These are phyloP conservation scores for Geranium brycei DNA, from an alignment of 345 rosid genomes.

Conservation along the genomic window DNA sequence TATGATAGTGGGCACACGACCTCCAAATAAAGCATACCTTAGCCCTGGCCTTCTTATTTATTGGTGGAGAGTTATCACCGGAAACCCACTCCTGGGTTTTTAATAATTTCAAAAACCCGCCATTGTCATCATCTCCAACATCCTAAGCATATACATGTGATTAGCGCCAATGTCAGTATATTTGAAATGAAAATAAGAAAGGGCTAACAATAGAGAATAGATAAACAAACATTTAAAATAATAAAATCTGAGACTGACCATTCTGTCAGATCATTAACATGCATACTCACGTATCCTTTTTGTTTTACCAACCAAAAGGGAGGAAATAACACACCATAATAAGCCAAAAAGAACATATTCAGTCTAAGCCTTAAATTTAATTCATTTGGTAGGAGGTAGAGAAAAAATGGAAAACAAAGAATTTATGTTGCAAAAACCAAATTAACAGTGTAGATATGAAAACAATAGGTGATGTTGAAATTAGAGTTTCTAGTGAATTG, in stretches of 20 bases:
- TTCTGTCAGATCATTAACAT: background rate
- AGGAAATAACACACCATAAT: background rate
- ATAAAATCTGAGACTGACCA: background rate
- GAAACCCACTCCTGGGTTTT: slow-evolving; percentile 60
- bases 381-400: background rate
- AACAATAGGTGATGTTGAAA: too few species aligned
- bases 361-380: background rate
- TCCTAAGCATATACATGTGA: slow-evolving; percentile 19
- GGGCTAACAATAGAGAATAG: background rate
- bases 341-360: background rate
- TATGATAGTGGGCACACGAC: background rate
- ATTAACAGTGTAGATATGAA: too few species aligned
- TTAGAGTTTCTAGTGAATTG: too few species aligned
- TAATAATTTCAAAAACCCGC: slow-evolving; percentile 67
- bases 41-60: slow-evolving; percentile 50
- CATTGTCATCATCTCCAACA: slow-evolving; percentile 18
- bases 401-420: background rate
- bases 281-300: background rate
- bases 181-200: background rate
- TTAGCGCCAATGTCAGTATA: background rate
- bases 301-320: background rate
- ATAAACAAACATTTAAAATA: too few species aligned
- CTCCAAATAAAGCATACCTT: slow-evolving; percentile 31
- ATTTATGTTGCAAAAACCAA: background rate
- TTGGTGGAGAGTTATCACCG: slow-evolving; percentile 60